These are phyloP conservation scores for Lanmaoa pseudosensibilis DNA, from an alignment of 768 basidiomycete species.

Conservation along the genomic window DNA sequence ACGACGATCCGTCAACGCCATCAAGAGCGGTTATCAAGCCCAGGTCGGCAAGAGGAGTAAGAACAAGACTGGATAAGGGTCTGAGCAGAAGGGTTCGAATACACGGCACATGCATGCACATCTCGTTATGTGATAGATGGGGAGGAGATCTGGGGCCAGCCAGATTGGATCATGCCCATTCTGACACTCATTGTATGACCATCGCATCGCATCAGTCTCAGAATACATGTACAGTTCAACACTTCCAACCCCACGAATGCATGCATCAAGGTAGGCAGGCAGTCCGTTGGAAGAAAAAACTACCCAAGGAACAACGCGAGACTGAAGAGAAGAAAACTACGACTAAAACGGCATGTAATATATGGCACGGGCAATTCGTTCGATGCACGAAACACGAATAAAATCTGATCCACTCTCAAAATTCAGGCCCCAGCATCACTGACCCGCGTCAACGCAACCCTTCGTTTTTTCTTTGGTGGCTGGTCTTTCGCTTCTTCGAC, in stretches of 20 bases:
- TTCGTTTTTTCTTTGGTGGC: slow-evolving; percentile 83
- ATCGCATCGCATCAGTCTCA: slow-evolving; percentile 22
- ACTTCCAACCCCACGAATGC: slow-evolving; percentile 2
- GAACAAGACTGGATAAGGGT: slow-evolving; percentile 64
- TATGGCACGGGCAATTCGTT: slow-evolving; percentile 6
- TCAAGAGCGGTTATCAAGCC: slow-evolving; percentile 99
- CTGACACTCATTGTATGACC: slow-evolving; percentile 11
- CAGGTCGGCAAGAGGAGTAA: slow-evolving; percentile 88
- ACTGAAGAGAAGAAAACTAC: not conserved
- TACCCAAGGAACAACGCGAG: slow-evolving; percentile 11
- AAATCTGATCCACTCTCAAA: not conserved
- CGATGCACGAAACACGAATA: slow-evolving; percentile 6
- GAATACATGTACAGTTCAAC: slow-evolving; percentile 23
- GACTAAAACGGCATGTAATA: slow-evolving; percentile 19
- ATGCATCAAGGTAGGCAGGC: slow-evolving; percentile 10
- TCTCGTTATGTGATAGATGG: slow-evolving; percentile 1
- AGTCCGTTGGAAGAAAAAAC: not conserved
- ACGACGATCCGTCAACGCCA: slow-evolving; percentile 87
- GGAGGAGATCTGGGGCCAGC: not conserved
- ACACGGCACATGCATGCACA: not conserved
- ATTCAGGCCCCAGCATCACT: slow-evolving; percentile 48
- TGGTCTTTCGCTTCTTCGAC: slow-evolving; percentile 37
- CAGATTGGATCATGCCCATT: slow-evolving; percentile 1
- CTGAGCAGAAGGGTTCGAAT: slow-evolving; percentile 32
- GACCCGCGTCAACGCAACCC: slow-evolving; percentile 72